Base-by-base conservation (phyloP, 164 flowering plant genomes). In the Vitis labrusca region DNA sequence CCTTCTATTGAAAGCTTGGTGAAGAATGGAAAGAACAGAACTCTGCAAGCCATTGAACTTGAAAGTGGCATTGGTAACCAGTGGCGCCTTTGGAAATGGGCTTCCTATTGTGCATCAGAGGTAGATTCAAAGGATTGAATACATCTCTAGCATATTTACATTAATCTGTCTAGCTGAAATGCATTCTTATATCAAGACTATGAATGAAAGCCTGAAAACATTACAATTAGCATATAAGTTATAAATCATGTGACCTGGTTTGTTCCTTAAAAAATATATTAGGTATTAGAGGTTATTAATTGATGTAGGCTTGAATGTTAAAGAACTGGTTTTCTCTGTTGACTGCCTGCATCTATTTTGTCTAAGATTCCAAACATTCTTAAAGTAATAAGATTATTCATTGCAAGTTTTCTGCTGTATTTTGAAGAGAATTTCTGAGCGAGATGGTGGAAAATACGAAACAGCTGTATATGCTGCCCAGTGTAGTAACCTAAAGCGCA, bases 51-150 rank as follows among this genome's bases (percentile, higher is more conserved):
- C 63, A 81, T 89, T 81, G 99, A 96, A 74, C 71, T 93, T 44
- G 98, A 93, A 81, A 96, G 91, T 85, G 97, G 97, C 48, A 77
- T 89, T 79, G 97, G 97, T 67, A 89, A 79, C 67, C 99, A 96
- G 63, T 84, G 90, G 92, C 91, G 83, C 65, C 89, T 96, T 70
- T 93, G 97, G 98, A 91, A 83, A 83, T 96, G 99, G 99, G 99
- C 99, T 66, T 88, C 88, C 59, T 96, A 80, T 77, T 89, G 89
- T 82, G 94, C 99, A 53, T 93, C 99, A 15, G 99, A 96, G 94
- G 99, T 96, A 84, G 61, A 16, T 9, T 15, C 5, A 49, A 11
- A 47, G 47, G 1, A 13, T 32, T 37, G 44, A 37, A 37, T 37
- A 37, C 44, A 37, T 37, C 44, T 37, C 44, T 37, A 37, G 7